Evolutionary conservation across 257 asterid species (phyloP).

Genomic region (Solanum raphanifolium): DNA sequence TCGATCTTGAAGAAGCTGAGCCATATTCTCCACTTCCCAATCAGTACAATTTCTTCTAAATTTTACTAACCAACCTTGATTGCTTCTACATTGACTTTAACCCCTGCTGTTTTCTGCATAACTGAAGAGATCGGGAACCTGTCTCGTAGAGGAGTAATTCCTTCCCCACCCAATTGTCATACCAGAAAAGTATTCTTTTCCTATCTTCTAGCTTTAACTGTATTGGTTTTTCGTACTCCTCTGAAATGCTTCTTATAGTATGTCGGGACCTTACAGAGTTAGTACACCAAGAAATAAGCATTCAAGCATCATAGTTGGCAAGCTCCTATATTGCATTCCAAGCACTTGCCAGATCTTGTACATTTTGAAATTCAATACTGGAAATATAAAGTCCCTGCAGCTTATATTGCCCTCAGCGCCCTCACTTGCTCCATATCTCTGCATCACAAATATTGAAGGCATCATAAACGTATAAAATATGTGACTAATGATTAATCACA

Average conservation of each 20-base stretch:
- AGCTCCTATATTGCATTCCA: not conserved
- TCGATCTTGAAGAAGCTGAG: not conserved
- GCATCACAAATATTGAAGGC: not conserved
- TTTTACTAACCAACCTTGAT: not conserved
- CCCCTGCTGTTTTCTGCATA: not conserved
- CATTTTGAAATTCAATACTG: not conserved
- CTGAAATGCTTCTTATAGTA: not conserved
- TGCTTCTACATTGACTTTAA: not conserved
- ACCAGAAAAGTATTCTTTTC: not conserved
- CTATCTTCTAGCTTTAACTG: not conserved
- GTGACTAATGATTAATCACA: slow-evolving; percentile 19
- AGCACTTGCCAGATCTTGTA: not conserved
- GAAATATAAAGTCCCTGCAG: not conserved
- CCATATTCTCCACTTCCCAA: not conserved
- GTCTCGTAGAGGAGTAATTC: not conserved
- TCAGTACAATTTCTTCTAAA: not conserved
- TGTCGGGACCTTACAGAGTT: not conserved
- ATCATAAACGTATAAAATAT: not conserved
- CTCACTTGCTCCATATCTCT: not conserved
- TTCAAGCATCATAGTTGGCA: not conserved
- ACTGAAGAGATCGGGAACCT: not conserved
- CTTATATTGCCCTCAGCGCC: not conserved
- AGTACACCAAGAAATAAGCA: not conserved
- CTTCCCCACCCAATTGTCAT: not conserved
- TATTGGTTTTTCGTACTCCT: not conserved